A percentile compares a stretch with the other conserved stretches of the same genome.
Conservation (phyloP, 2,329 filamentous ascomycete species). For the Pestalotiopsis sp. region DNA sequence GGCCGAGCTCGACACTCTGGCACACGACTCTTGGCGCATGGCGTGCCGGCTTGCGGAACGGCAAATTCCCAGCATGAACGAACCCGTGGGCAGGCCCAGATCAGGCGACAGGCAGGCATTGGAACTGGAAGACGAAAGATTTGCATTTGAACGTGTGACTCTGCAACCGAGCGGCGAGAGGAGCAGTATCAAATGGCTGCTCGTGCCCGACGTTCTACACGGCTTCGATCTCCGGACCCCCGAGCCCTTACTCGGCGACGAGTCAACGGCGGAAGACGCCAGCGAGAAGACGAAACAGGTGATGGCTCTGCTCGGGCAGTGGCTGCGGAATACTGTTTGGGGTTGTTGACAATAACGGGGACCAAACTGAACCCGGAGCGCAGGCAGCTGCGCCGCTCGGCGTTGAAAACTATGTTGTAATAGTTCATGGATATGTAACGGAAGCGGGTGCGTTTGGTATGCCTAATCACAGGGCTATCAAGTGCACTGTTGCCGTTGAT, state of each 20-base stretch:
- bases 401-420: not conserved
- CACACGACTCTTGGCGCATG: constrained; percentile 11
- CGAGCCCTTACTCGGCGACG: constrained; percentile 6
- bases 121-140: constrained; percentile 2
- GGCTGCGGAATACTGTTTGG: constrained; percentile 5
- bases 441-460: not conserved
- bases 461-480: not conserved
- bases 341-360: not conserved
- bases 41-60: constrained; percentile 5
- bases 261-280: constrained; percentile 3
- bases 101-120: not conserved
- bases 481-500: too few relatives aligned
- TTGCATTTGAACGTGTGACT: not conserved
- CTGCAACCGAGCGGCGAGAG: not conserved
- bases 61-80: not conserved
- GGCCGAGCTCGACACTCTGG: constrained; percentile 5
- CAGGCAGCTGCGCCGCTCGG: not conserved
- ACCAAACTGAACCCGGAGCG: not conserved
- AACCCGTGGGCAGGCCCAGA: constrained; percentile 1
- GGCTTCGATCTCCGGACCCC: constrained; percentile 6
- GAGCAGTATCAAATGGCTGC: constrained; percentile 9
- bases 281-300: constrained; percentile 6
- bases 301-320: constrained; percentile 1
- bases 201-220: constrained; percentile 6
- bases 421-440: not conserved